These are phyloP conservation scores for Termitomyces sp. DNA, from an alignment of 768 basidiomycete genomes.

Conservation along the genomic window DNA sequence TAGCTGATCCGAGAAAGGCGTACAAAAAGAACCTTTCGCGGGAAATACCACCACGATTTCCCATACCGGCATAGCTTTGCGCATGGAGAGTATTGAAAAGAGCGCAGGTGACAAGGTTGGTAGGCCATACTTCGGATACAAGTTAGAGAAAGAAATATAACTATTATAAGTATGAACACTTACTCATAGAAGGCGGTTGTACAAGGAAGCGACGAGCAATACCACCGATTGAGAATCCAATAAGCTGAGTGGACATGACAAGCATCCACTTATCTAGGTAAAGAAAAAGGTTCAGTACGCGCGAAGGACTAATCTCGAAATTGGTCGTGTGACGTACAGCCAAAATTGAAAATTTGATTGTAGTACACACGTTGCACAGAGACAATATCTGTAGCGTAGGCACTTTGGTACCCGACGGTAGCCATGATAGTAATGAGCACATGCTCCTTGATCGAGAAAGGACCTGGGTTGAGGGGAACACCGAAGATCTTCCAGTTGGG, in stretches of 20 bases:
- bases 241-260: slow-evolving; percentile 70
- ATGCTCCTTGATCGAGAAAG: slow-evolving; percentile 73
- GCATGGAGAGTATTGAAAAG: slow-evolving; percentile 81
- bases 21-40: slow-evolving; percentile 76
- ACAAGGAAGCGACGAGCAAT: slow-evolving; percentile 73
- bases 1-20: slow-evolving; percentile 47
- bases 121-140: slow-evolving; percentile 64
- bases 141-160: slow-evolving; percentile 17
- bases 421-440: slow-evolving; percentile 54
- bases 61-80: slow-evolving; percentile 61
- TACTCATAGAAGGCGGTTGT: slow-evolving; percentile 65
- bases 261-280: slow-evolving; percentile 68
- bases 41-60: slow-evolving; percentile 58
- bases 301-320: background rate
- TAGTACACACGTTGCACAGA: slow-evolving; percentile 77
- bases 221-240: slow-evolving; percentile 79
- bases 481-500: slow-evolving; percentile 52
- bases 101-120: slow-evolving; percentile 66
- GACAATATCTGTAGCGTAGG: slow-evolving; percentile 72
- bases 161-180: slow-evolving; percentile 13
- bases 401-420: slow-evolving; percentile 37
- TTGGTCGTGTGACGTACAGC: slow-evolving; percentile 31
- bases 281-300: background rate
- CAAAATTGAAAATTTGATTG: slow-evolving; percentile 54
- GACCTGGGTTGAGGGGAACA: slow-evolving; percentile 54